Conservation (phyloP, 805 yeast species). For the Candida boleticola region DNA sequence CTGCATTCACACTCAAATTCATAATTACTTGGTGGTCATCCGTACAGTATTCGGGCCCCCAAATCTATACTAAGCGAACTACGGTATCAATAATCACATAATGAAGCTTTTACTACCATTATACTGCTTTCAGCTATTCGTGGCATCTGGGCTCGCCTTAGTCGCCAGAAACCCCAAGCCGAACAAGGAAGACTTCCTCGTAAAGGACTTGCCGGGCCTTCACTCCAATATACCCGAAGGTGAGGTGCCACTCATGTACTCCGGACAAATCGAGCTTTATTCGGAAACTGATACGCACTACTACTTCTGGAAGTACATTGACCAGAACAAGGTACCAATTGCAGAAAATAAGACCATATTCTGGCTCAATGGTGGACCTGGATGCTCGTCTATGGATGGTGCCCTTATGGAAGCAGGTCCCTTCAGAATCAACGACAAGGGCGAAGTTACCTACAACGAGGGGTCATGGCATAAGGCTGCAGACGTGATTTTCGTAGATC, state of each 20-base stretch:
- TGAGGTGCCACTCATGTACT: constrained; percentile 53
- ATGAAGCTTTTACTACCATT: no score
- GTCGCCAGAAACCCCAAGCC: constrained; percentile 1
- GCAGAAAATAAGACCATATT: constrained; percentile 52
- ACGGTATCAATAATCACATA: no score
- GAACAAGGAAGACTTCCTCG: constrained; percentile 20
- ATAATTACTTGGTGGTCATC: no score
- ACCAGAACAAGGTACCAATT: constrained; percentile 24
- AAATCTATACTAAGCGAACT: no score
- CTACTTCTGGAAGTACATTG: constrained; percentile 76
- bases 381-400: constrained; percentile 98
- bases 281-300: constrained; percentile 54
- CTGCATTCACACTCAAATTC: no score
- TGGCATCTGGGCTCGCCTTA: background rate
- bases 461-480: constrained; percentile 86
- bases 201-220: constrained; percentile 38
- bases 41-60: no score
- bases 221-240: constrained; percentile 26
- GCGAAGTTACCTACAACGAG: constrained; percentile 49
- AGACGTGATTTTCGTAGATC: constrained; percentile 85
- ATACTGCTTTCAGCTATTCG: no score
- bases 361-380: constrained; percentile 99
- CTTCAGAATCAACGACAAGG: constrained; percentile 52
- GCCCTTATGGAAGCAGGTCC: constrained; percentile 94
- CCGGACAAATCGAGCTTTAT: constrained; percentile 64